Conservation (phyloP, 345 rosid species). For the Syzygium aromaticum region DNA sequence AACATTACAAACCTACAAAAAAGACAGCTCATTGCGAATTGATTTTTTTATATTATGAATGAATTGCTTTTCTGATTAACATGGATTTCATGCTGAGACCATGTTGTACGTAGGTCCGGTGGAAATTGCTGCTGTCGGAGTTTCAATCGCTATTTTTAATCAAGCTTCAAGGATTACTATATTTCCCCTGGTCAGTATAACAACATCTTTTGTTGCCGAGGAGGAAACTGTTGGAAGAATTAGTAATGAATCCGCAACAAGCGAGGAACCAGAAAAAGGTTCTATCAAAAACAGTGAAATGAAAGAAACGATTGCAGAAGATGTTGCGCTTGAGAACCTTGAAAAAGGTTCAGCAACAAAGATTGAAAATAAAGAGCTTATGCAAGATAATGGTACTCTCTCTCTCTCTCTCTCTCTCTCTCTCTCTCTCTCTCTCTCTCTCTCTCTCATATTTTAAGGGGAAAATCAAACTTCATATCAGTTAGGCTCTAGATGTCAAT, state of each 20-base stretch:
- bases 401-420: background rate
- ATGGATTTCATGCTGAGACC: background rate
- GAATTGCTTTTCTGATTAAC: background rate
- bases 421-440: background rate
- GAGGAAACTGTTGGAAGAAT: conserved; percentile 63
- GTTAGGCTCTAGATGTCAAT: background rate
- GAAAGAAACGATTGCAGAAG: background rate
- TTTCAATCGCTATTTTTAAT: conserved; percentile 86
- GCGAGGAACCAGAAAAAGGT: background rate
- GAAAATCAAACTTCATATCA: background rate
- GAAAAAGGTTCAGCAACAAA: conserved; percentile 11
- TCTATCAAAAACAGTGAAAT: background rate
- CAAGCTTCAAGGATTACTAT: conserved; percentile 87
- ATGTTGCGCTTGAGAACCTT: background rate
- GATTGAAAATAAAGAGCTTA: conserved; percentile 9
- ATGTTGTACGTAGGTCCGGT: conserved; percentile 46
- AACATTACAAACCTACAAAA: background rate
- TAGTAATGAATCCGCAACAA: conserved; percentile 14
- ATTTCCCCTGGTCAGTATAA: conserved; percentile 82
- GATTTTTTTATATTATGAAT: background rate
- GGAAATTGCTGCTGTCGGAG: conserved; percentile 96
- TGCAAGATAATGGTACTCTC: conserved; percentile 6
- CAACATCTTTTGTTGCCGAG: conserved; percentile 96
- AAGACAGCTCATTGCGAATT: background rate
- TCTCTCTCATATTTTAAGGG: background rate